phyloP scores from a whole-genome alignment of 805 yeast species.

The Hanseniaspora meyeri region DNA sequence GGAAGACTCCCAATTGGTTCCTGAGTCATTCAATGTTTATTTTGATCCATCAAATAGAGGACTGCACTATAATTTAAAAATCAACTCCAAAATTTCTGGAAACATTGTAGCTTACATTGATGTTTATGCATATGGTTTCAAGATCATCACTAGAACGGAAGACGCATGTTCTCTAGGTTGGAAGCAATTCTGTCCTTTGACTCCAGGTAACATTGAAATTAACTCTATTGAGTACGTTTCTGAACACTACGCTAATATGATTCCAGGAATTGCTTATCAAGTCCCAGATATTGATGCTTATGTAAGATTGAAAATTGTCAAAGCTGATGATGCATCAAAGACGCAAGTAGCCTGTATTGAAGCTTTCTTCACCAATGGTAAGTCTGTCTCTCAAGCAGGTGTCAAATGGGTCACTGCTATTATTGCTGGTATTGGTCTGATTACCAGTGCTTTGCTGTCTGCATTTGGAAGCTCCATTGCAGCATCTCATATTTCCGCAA shows the following conservation, averaged over 20 bases:
- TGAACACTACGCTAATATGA: constrained; percentile 35
- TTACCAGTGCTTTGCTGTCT: constrained; percentile 70
- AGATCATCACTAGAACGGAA: constrained; percentile 43
- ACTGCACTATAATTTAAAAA: constrained; percentile 53
- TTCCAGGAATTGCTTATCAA: constrained; percentile 76
- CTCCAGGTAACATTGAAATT: constrained; percentile 69
- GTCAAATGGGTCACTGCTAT: constrained; percentile 92
- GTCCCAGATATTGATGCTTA: constrained; percentile 83
- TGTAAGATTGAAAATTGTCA: constrained; percentile 40
- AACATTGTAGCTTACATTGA: constrained; percentile 56
- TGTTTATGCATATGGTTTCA: constrained; percentile 79
- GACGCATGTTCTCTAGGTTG: constrained; percentile 54
- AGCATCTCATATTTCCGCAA: constrained; percentile 80
- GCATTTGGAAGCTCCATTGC: constrained; percentile 80
- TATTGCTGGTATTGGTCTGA: constrained; percentile 74
- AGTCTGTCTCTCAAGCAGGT: constrained; percentile 65
- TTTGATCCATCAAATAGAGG: constrained; percentile 63
- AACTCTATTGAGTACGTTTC: constrained; percentile 55
- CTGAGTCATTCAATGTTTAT: constrained; percentile 59
- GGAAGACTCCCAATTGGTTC: constrained; percentile 61
- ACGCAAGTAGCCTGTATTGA: constrained; percentile 59
- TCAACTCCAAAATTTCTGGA: constrained; percentile 56
- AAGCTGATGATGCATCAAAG: constrained; percentile 30
- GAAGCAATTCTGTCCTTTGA: constrained; percentile 84
- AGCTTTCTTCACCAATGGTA: constrained; percentile 62